Evolutionary conservation across 148 eudicot genomes (phyloP).

Genomic region (Rhododendron ferrugineum): DNA sequence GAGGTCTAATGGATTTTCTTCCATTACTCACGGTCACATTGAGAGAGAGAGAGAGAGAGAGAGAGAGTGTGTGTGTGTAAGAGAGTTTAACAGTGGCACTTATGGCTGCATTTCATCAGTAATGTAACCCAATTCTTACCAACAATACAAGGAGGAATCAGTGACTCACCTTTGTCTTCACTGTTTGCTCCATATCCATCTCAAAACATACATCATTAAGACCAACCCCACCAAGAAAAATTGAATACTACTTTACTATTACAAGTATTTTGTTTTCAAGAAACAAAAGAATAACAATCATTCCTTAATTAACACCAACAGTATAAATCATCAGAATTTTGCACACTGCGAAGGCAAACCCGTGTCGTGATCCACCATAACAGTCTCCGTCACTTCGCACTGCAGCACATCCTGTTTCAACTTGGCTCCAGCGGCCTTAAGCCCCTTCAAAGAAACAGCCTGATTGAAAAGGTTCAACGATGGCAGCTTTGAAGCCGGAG

Average conservation of each 20-base stretch:
- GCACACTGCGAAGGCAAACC: conserved; percentile 75
- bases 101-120: conserved; percentile 8
- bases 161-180: not conserved
- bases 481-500: conserved; percentile 76
- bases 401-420: conserved; percentile 71
- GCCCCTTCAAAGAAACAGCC: conserved; percentile 74
- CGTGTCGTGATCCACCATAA: conserved; percentile 58
- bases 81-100: not conserved
- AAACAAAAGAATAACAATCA: not conserved
- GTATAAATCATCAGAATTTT: conserved; percentile 41
- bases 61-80: not conserved
- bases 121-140: not conserved
- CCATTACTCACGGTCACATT: not conserved
- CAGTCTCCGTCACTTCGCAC: conserved; percentile 50
- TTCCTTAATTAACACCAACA: not conserved
- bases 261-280: not conserved
- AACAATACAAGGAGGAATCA: conserved; percentile 2
- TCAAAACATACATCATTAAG: not conserved
- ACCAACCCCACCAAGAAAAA: not conserved
- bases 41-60: not conserved
- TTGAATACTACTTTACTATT: not conserved
- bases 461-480: conserved; percentile 81
- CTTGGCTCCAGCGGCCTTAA: conserved; percentile 89
- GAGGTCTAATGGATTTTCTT: not conserved
- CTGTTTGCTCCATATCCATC: not conserved